phyloP scores from a whole-genome alignment of 177 flowering plant species.

The Vitis hybrid region DNA sequence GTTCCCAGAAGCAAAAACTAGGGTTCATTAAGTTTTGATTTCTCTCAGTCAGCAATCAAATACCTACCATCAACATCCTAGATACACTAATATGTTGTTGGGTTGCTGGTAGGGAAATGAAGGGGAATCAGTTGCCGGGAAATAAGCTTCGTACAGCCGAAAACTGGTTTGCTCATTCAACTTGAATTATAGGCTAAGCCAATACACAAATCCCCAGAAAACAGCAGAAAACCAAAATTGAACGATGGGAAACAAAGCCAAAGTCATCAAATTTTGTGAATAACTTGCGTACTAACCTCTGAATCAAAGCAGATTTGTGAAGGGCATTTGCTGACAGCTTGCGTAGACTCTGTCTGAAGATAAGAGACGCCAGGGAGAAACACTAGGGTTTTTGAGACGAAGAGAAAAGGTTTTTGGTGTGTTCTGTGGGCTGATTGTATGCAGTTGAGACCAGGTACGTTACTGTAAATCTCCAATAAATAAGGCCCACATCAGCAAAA shows the following conservation, averaged over 20 bases:
- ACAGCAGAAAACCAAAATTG: background rate
- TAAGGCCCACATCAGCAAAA: too few species aligned
- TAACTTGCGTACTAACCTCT: background rate
- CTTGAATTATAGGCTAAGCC: too few species aligned
- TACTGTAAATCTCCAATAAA: too few species aligned
- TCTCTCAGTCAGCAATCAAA: too few species aligned
- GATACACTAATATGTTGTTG: background rate
- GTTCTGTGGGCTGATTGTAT: too few species aligned
- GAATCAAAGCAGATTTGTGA: slow-evolving; percentile 5
- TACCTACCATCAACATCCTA: too few species aligned
- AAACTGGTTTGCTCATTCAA: background rate
- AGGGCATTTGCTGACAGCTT: background rate
- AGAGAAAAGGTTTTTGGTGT: background rate
- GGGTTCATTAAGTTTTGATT: too few species aligned
- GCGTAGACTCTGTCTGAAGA: background rate
- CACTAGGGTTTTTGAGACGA: background rate
- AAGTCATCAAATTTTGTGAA: background rate
- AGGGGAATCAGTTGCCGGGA: background rate
- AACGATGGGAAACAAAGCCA: too few species aligned
- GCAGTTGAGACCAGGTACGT: too few species aligned
- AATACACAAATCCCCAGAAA: background rate
- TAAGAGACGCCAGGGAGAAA: slow-evolving; percentile 8
- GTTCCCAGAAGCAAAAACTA: background rate
- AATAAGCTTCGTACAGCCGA: slow-evolving; percentile 13
- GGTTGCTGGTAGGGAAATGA: background rate